Evolutionary conservation across 2,329 filamentous ascomycete genomes (phyloP).

Genomic region (Talaromyces atroroseus): DNA sequence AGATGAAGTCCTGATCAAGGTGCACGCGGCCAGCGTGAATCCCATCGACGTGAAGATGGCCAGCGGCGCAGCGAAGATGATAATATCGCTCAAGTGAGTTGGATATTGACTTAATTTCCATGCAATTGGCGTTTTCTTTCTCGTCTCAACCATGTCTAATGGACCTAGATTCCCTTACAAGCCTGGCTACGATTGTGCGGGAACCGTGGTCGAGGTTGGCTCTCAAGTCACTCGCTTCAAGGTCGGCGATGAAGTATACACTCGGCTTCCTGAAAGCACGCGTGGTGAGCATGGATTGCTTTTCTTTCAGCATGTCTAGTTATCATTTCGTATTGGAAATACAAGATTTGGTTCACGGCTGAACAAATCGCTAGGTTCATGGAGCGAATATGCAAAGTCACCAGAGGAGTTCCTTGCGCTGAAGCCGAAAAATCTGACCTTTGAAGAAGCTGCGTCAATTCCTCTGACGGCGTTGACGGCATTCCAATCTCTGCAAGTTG

Average conservation of each 20-base stretch:
- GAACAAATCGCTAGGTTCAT: conserved; percentile 22
- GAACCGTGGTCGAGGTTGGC: conserved; percentile 33
- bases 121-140: not conserved
- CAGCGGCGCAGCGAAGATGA: conserved; percentile 27
- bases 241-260: conserved; percentile 35
- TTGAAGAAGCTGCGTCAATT: conserved; percentile 41
- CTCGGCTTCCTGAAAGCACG: conserved; percentile 25
- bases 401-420: conserved; percentile 29
- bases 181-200: conserved; percentile 40
- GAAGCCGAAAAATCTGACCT: conserved; percentile 39
- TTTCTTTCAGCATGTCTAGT: not conserved
- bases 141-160: not conserved
- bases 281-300: conserved; percentile 20
- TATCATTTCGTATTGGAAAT: not conserved
- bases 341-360: not conserved
- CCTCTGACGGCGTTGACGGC: conserved; percentile 39
- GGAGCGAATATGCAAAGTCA: conserved; percentile 35
- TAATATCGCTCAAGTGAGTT: conserved; percentile 24
- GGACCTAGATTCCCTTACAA: conserved; percentile 35
- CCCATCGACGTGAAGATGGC: conserved; percentile 42
- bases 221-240: conserved; percentile 30
- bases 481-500: conserved; percentile 39
- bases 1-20: conserved; percentile 22
- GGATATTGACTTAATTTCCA: not conserved
- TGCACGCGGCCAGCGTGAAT: conserved; percentile 42